Percentiles rank a stretch among this genome's conserved stretches.
Conservation (phyloP, 768 basidiomycete genomes). For the Rubroboletus pulcherrimus region DNA sequence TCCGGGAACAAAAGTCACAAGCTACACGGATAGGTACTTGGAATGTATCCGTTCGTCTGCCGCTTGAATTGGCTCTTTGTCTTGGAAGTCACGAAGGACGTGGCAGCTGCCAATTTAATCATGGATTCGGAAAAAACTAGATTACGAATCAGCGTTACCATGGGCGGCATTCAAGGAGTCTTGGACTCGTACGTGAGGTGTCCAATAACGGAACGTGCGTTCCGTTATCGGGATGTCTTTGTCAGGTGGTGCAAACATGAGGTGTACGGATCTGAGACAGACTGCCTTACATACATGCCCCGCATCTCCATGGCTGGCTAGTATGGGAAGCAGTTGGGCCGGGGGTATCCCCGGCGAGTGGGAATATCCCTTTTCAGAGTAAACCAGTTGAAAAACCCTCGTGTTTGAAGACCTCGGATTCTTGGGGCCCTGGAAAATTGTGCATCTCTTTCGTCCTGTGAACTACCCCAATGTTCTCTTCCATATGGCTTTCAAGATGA, state of each 20-base stretch:
- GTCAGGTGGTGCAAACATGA: background rate
- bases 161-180: background rate
- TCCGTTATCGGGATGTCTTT: background rate
- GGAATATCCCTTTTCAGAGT: background rate
- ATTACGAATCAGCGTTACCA: background rate
- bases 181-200: background rate
- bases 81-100: background rate
- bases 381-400: background rate
- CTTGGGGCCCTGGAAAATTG: background rate
- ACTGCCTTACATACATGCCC: background rate
- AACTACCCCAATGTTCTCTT: background rate
- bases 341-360: background rate
- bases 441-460: background rate
- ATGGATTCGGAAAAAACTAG: background rate
- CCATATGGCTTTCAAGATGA: too few relatives aligned
- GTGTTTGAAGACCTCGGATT: too few relatives aligned
- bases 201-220: background rate
- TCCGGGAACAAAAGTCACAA: background rate
- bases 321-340: background rate
- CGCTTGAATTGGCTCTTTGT: background rate
- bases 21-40: background rate
- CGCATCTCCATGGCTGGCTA: background rate
- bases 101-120: background rate
- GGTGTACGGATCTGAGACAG: background rate
- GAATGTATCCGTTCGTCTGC: background rate